These are phyloP conservation scores for Cardamine occulta DNA, from an alignment of 345 rosid species.

Conservation along the genomic window DNA sequence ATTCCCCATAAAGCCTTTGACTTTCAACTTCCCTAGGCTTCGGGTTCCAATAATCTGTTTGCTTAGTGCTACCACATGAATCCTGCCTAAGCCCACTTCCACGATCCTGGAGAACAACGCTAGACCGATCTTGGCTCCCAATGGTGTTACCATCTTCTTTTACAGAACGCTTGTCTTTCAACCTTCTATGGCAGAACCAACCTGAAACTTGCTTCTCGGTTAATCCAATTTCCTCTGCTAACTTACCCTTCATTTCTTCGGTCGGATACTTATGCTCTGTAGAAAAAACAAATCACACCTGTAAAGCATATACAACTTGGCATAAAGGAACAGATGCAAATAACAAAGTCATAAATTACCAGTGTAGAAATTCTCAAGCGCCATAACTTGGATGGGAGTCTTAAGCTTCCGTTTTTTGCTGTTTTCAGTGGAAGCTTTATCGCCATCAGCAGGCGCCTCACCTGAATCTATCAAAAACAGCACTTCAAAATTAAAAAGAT, in stretches of 20 bases:
- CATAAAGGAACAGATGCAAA: conserved; percentile 27
- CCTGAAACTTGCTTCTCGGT: conserved; percentile 96
- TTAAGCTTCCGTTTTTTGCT: conserved; percentile 65
- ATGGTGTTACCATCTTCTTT: conserved; percentile 60
- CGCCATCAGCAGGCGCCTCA: conserved; percentile 64
- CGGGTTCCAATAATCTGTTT: conserved; percentile 57
- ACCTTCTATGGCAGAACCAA: conserved; percentile 98
- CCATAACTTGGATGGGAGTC: conserved; percentile 74
- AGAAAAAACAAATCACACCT: conserved; percentile 19
- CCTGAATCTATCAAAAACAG: conserved; percentile 58
- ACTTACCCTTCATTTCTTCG: conserved; percentile 75
- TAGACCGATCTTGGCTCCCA: conserved; percentile 83
- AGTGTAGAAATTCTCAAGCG: conserved; percentile 74
- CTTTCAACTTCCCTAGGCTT: conserved; percentile 91
- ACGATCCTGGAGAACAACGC: conserved; percentile 81
- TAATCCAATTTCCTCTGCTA: conserved; percentile 72
- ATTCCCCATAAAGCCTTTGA: conserved; percentile 56
- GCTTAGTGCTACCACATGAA: conserved; percentile 96
- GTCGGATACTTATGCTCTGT: conserved; percentile 80
- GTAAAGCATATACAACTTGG: conserved; percentile 23
- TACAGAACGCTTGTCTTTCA: conserved; percentile 71
- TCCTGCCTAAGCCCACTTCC: conserved; percentile 85
- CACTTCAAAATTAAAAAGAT: conserved; percentile 12
- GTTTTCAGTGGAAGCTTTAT: conserved; percentile 61
- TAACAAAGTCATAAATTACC: conserved; percentile 53